phyloP scores from a whole-genome alignment of 164 flowering plant genomes.

The Vitis amurensis region DNA sequence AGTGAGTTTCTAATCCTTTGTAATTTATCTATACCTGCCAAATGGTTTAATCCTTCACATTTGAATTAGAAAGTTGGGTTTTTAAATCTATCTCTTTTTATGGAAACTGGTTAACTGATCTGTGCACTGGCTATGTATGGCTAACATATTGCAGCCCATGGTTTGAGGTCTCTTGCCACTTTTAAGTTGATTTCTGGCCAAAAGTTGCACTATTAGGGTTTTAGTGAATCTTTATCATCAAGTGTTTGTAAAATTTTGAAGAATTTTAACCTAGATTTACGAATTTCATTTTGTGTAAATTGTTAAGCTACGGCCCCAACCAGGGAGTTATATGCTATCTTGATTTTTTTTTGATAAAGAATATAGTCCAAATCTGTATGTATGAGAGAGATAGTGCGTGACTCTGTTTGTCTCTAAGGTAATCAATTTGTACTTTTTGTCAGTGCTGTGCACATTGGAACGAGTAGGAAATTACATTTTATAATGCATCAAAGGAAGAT shows the following conservation, averaged over 20 bases:
- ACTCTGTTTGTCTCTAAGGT: background rate
- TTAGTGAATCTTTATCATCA: background rate
- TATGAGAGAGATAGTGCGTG: background rate
- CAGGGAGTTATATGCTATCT: background rate
- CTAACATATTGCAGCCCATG: background rate
- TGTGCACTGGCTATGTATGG: background rate
- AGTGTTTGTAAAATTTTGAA: background rate
- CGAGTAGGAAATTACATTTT: constrained; percentile 7
- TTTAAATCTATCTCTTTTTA: background rate
- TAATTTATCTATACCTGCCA: background rate
- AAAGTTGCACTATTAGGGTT: background rate
- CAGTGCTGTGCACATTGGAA: constrained; percentile 3
- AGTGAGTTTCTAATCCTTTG: constrained; percentile 1
- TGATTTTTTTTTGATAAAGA: too few relatives aligned
- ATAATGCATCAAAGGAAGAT: constrained; percentile 10
- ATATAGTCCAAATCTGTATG: too few relatives aligned
- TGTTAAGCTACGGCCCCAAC: background rate
- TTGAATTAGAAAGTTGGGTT: too few relatives aligned
- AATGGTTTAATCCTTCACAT: too few relatives aligned
- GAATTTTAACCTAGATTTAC: too few relatives aligned
- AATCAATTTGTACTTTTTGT: background rate
- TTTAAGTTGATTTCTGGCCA: background rate
- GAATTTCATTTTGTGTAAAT: background rate
- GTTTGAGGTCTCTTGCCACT: background rate
- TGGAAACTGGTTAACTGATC: background rate